Evolutionary conservation across 106 monocot species (phyloP).

Genomic region (Allium sativum): DNA sequence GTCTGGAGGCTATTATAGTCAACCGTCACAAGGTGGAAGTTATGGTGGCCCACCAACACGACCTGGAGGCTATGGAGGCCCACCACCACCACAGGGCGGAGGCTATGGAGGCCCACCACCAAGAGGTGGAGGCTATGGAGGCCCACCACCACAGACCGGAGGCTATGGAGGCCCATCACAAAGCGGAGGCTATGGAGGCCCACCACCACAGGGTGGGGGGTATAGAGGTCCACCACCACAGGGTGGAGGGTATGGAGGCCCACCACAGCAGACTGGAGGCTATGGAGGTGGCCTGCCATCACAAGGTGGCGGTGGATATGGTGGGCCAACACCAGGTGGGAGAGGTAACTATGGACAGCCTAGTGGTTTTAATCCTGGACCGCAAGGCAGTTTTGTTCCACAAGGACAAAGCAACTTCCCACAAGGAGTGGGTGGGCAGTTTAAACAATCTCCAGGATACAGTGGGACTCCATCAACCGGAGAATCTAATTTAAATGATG

Average conservation of each 20-base stretch:
- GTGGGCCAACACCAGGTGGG: conserved; percentile 2
- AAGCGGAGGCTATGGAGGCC: conserved; percentile 1
- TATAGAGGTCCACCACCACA: conserved; percentile 1
- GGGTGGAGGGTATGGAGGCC: background rate
- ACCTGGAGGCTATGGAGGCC: too few relatives aligned
- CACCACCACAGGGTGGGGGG: conserved; percentile 32
- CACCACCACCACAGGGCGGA: too few relatives aligned
- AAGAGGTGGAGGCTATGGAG: too few relatives aligned
- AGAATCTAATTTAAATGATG: conserved; percentile 14
- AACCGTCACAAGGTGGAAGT: too few relatives aligned
- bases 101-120: too few relatives aligned
- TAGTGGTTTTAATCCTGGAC: conserved; percentile 25
- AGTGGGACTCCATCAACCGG: background rate
- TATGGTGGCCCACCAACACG: too few relatives aligned
- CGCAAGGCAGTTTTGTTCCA: conserved; percentile 21
- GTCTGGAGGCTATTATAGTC: too few relatives aligned
- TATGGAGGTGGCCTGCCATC: background rate
- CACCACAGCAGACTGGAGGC: background rate
- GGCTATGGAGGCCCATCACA: too few relatives aligned
- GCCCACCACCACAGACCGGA: too few relatives aligned
- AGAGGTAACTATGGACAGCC: conserved; percentile 9
- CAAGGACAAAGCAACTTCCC: conserved; percentile 34
- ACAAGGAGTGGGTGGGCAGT: conserved; percentile 18
- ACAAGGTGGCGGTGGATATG: conserved; percentile 4
- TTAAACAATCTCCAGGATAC: conserved; percentile 8